phyloP scores from a whole-genome alignment of 176 grass and related monocot genomes.

The Avena insularis region DNA sequence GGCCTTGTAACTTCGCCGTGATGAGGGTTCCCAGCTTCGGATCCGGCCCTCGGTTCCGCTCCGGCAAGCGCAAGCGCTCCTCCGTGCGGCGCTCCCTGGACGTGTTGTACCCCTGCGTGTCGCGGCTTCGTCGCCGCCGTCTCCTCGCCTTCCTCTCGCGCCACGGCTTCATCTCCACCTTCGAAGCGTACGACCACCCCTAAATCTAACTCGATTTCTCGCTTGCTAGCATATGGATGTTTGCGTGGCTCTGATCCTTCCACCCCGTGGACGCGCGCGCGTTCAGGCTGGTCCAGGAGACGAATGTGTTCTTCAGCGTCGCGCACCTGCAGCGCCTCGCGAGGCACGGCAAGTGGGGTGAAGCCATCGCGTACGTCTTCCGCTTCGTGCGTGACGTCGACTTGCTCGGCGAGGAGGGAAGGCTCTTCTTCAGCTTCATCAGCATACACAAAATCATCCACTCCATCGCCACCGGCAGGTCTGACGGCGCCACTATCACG shows the following conservation, averaged over 20 bases:
- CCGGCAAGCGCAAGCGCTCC: neutral
- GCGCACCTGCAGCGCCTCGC: conserved; percentile 20
- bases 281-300: neutral
- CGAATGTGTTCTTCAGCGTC: neutral
- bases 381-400: conserved; percentile 10
- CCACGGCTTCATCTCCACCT: conserved; percentile 14
- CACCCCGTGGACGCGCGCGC: neutral
- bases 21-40: neutral
- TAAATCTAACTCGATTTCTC: neutral
- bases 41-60: neutral
- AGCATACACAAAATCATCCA: neutral
- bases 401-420: neutral
- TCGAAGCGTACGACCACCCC: neutral
- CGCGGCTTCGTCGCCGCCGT: conserved; percentile 25
- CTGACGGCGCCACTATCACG: neutral
- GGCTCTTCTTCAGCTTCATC: neutral
- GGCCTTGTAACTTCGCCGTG: neutral
- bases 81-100: conserved; percentile 12
- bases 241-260: neutral
- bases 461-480: neutral
- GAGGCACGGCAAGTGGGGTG: neutral
- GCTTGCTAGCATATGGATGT: neutral
- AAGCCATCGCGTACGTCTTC: conserved; percentile 14
- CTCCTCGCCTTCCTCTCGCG: conserved; percentile 19
- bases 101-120: neutral